Conservation (phyloP, 805 yeast species). For the Starmerella etchellsii region DNA sequence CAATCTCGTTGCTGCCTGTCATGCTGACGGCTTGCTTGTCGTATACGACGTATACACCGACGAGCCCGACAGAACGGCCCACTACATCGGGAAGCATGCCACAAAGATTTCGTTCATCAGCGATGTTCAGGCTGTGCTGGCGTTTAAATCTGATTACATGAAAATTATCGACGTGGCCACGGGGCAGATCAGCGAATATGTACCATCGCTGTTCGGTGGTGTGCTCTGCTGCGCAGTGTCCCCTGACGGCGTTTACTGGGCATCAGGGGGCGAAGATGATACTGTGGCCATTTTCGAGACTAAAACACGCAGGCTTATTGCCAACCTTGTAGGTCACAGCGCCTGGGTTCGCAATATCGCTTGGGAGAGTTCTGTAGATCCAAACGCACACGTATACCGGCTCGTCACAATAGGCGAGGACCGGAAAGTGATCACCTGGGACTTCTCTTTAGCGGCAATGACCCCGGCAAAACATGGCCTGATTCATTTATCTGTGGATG, state of each 20-base stretch:
- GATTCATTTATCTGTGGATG: background rate
- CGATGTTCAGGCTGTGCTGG: slow-evolving; percentile 34
- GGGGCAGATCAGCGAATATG: slow-evolving; percentile 36
- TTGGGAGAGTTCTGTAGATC: slow-evolving; percentile 27
- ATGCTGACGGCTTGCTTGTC: slow-evolving; percentile 47
- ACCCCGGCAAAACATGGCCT: slow-evolving; percentile 12
- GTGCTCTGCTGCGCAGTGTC: slow-evolving; percentile 40
- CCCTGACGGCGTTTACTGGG: slow-evolving; percentile 38
- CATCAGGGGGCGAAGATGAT: slow-evolving; percentile 47
- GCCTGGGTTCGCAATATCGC: slow-evolving; percentile 40
- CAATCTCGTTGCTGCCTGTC: slow-evolving; percentile 42
- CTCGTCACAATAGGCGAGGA: slow-evolving; percentile 47
- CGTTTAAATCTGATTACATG: slow-evolving; percentile 53
- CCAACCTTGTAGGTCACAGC: slow-evolving; percentile 37
- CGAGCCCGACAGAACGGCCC: slow-evolving; percentile 35
- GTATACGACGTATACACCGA: slow-evolving; percentile 41
- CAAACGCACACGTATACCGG: slow-evolving; percentile 27
- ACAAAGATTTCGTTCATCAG: slow-evolving; percentile 32
- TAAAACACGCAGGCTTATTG: slow-evolving; percentile 23
- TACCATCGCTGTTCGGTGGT: slow-evolving; percentile 58
- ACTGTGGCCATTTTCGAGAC: slow-evolving; percentile 34
- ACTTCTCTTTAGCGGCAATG: slow-evolving; percentile 37
- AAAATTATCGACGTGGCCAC: slow-evolving; percentile 43
- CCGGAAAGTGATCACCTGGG: slow-evolving; percentile 41
- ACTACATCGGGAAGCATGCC: slow-evolving; percentile 46